phyloP scores from a whole-genome alignment of 768 basidiomycete genomes.

The Mrakia hoshinonis region DNA sequence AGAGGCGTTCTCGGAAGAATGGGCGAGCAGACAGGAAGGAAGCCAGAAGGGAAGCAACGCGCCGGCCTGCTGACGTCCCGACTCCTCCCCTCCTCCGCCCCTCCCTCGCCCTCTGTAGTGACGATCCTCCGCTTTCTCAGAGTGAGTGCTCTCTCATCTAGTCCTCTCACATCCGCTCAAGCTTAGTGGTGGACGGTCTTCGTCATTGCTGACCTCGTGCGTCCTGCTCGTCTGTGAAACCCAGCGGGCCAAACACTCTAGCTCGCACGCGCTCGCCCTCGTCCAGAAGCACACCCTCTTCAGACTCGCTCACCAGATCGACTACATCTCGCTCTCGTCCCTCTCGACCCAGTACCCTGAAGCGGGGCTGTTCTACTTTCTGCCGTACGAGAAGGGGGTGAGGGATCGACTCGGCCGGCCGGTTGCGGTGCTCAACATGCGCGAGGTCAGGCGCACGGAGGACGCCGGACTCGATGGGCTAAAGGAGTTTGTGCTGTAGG shows the following conservation, averaged over 20 bases:
- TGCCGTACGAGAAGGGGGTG: conserved; percentile 34
- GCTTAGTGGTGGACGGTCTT: not conserved
- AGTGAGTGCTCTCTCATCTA: conserved; percentile 27
- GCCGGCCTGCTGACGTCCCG: not conserved
- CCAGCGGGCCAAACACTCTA: conserved; percentile 35
- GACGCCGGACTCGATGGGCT: conserved; percentile 34
- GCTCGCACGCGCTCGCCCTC: conserved; percentile 27
- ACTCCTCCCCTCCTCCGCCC: not conserved
- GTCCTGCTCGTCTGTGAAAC: not conserved
- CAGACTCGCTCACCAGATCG: conserved; percentile 31
- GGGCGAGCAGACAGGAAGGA: not conserved
- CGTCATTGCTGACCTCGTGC: not conserved
- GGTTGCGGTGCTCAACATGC: conserved; percentile 36
- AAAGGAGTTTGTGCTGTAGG: conserved; percentile 31
- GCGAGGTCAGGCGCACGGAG: conserved; percentile 34
- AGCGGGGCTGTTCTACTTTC: conserved; percentile 36
- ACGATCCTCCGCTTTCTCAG: conserved; percentile 33
- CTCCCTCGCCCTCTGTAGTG: not conserved
- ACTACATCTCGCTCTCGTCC: conserved; percentile 31
- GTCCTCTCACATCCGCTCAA: not conserved
- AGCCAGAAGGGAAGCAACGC: not conserved
- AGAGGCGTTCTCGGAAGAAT: not conserved
- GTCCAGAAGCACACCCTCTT: conserved; percentile 31
- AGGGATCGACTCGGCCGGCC: conserved; percentile 35
- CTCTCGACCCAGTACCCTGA: conserved; percentile 30